Base-by-base conservation (phyloP, 2,329 filamentous ascomycete genomes). In the Aspergillus sp. region DNA sequence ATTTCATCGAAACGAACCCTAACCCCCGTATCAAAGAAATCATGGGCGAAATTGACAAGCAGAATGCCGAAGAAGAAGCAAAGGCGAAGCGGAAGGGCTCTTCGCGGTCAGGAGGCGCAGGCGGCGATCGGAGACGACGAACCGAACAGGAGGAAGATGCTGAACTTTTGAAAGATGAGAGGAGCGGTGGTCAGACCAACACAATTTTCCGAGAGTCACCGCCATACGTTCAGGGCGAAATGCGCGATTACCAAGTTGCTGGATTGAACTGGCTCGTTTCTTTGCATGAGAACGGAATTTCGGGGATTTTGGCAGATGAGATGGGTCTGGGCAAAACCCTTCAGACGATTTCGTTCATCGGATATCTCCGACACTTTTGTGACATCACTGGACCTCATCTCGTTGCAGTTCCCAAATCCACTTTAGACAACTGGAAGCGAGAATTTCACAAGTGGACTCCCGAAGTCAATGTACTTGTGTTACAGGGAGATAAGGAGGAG, bases 241-340 rank as follows among this genome's bases (percentile, higher is more conserved):
- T 99, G 91, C 88, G 95, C 71, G 95, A 99, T 74, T 99, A 99
- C 76, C 95, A 99, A 74, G 82, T 99, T 66, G 90, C 91, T 34
- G 95, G 95, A 64, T 81, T 99, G 64, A 99, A 99, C 75, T 99
- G 95, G 95, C 84, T 99, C 45, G 92, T 99, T 66, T 98, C 93
- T 12, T 83, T 99, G 5, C 95, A 99, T 69, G 95, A 99, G 76
- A 99, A 99, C 69, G 95, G 95, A 80, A 99, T 99, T 64, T 98
- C 93, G 18, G 95, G 95, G 65, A 99, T 99, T 62, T 81, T 99
- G 49, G 95, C 95, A 60, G 95, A 99, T 71, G 95, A 99, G 78
- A 99, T 99, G 95, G 95, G 95, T 76, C 82, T 99, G 18, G 95
- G 95, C 68, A 99, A 99, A 81, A 99, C 95, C 0, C 78, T 99